A percentile compares a stretch with the other conserved stretches of the same genome.
These are phyloP conservation scores for Berkeleyomyces basicola DNA, from an alignment of 2,329 filamentous ascomycete species.

Conservation along the genomic window DNA sequence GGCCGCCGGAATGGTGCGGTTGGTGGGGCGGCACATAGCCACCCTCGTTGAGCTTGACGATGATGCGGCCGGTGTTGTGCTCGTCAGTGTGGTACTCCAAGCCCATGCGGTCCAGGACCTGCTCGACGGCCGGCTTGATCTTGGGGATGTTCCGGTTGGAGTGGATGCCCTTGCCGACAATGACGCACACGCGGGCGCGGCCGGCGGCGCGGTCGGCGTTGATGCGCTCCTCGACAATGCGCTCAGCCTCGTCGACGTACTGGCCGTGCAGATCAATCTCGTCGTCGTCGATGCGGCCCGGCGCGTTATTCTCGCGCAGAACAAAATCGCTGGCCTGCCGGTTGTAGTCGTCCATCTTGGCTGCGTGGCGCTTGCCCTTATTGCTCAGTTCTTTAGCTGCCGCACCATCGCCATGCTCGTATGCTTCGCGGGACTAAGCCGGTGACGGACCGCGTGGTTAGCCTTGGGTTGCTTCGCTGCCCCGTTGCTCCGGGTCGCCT, in stretches of 20 bases:
- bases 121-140: constrained; percentile 87
- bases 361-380: constrained; percentile 69
- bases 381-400: constrained; percentile 70
- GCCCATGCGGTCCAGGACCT: constrained; percentile 67
- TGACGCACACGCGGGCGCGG: constrained; percentile 76
- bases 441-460: neutral
- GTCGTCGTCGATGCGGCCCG: constrained; percentile 56
- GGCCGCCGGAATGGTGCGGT: constrained; percentile 18
- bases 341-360: constrained; percentile 77
- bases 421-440: constrained; percentile 57
- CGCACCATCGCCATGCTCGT: constrained; percentile 66
- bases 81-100: constrained; percentile 73
- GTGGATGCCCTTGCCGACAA: constrained; percentile 93
- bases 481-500: no score
- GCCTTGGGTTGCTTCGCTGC: no score
- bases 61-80: constrained; percentile 68
- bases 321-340: constrained; percentile 83
- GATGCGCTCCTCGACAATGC: constrained; percentile 76
- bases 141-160: constrained; percentile 69
- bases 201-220: constrained; percentile 55
- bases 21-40: constrained; percentile 35
- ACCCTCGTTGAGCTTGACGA: constrained; percentile 68
- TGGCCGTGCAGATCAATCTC: constrained; percentile 90
- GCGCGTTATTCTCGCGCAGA: constrained; percentile 84
- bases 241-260: constrained; percentile 79